Conservation (phyloP, 1,139 yeast species). For the Geotrichum australiense region DNA sequence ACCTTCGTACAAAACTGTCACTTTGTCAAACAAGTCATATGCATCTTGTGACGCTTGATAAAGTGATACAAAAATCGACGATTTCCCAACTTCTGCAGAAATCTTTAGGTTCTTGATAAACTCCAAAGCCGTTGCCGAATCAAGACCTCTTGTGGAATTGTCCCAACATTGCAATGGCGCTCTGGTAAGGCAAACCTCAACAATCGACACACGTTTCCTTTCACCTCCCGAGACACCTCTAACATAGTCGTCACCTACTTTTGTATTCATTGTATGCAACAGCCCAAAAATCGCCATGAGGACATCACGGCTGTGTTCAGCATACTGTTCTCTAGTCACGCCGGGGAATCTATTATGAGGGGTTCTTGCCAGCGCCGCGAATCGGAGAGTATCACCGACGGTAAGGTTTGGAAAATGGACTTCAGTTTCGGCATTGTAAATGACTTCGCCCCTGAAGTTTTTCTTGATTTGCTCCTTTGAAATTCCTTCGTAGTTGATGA, state of each 20-base stretch:
- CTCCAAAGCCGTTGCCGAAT: conserved; percentile 71
- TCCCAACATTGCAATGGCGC: conserved; percentile 67
- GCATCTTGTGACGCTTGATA: conserved; percentile 80
- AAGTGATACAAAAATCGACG: conserved; percentile 69
- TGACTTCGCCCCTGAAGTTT: conserved; percentile 60
- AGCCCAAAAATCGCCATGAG: conserved; percentile 70
- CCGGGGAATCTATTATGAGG: conserved; percentile 61
- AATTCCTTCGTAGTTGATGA: conserved; percentile 31
- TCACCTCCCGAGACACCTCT: conserved; percentile 86
- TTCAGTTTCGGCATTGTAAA: conserved; percentile 67
- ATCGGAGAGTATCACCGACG: conserved; percentile 61
- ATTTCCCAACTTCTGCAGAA: conserved; percentile 50
- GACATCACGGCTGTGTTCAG: conserved; percentile 58
- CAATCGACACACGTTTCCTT: conserved; percentile 74
- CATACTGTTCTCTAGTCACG: conserved; percentile 50
- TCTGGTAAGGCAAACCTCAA: conserved; percentile 57
- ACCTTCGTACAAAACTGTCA: conserved; percentile 66
- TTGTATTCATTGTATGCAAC: conserved; percentile 58
- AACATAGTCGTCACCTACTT: conserved; percentile 63
- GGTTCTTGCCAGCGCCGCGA: conserved; percentile 58
- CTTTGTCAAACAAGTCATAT: conserved; percentile 69
- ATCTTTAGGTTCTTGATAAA: conserved; percentile 63
- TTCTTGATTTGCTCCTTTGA: conserved; percentile 42
- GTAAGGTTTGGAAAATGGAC: conserved; percentile 66
- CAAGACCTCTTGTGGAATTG: conserved; percentile 70